phyloP scores from a whole-genome alignment of 2,329 filamentous ascomycete species.

The Cercospora sp. region DNA sequence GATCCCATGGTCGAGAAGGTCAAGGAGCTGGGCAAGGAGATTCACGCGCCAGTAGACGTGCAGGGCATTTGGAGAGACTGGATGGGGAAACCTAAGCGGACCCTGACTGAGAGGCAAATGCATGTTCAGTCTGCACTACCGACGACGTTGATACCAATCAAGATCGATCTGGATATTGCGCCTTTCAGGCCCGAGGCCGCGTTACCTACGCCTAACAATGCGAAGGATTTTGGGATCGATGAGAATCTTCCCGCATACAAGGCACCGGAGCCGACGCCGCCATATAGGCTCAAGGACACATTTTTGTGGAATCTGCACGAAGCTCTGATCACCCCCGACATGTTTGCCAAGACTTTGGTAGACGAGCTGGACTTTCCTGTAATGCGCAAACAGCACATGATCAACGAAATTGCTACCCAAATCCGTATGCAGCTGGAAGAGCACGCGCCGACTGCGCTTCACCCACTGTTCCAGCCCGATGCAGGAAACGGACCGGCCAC shows the following conservation, averaged over 20 bases:
- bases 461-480: constrained; percentile 80
- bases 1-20: constrained; percentile 60
- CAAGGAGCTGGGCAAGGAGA: constrained; percentile 79
- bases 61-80: constrained; percentile 94
- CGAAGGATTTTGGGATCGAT: constrained; percentile 61
- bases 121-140: constrained; percentile 73
- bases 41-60: constrained; percentile 73
- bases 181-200: constrained; percentile 69
- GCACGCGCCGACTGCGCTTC: constrained; percentile 89
- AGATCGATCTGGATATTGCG: constrained; percentile 90
- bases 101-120: constrained; percentile 59
- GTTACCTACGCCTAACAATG: constrained; percentile 64
- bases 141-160: constrained; percentile 88
- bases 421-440: constrained; percentile 95
- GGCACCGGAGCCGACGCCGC: constrained; percentile 73
- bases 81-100: constrained; percentile 72
- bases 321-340: constrained; percentile 87
- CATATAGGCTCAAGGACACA: constrained; percentile 88
- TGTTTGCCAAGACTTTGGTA: constrained; percentile 87
- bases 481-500: constrained; percentile 32
- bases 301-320: constrained; percentile 98
- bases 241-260: constrained; percentile 76
- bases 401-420: constrained; percentile 83
- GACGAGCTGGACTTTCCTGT: constrained; percentile 91
- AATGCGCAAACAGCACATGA: constrained; percentile 61